These are phyloP conservation scores for Waitea zeae DNA, from an alignment of 1,284 basidiomycete genomes.

Conservation along the genomic window DNA sequence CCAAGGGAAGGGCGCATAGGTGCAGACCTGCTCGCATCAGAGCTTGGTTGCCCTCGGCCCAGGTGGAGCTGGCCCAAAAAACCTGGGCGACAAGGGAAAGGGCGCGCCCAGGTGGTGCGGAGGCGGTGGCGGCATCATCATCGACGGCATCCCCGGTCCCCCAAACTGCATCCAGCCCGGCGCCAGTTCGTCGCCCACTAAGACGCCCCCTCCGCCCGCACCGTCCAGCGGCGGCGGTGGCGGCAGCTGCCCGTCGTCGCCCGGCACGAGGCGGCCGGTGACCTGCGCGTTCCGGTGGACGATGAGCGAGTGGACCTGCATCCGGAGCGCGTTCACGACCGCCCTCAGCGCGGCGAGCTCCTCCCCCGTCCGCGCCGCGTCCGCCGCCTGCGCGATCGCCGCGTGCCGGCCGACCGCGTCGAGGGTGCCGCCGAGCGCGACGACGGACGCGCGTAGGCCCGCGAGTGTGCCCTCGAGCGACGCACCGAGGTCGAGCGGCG, in stretches of 20 bases:
- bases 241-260: neutral
- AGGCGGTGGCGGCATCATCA: too few relatives aligned
- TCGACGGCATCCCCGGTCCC: too few relatives aligned
- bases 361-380: constrained; percentile 55
- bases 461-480: constrained; percentile 41
- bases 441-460: constrained; percentile 41
- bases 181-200: too few relatives aligned
- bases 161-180: too few relatives aligned
- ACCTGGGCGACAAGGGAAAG: too few relatives aligned
- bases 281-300: constrained; percentile 46
- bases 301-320: constrained; percentile 59
- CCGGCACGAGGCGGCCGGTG: constrained; percentile 17
- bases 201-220: too few relatives aligned
- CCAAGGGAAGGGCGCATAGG: too few relatives aligned
- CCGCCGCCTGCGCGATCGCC: constrained; percentile 53
- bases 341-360: constrained; percentile 60
- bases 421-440: constrained; percentile 36
- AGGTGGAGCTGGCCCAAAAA: too few relatives aligned
- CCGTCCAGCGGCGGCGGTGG: neutral
- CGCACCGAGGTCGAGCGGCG: constrained; percentile 41
- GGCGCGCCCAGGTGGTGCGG: too few relatives aligned
- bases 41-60: too few relatives aligned
- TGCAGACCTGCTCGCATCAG: too few relatives aligned
- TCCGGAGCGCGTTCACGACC: constrained; percentile 60
- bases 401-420: constrained; percentile 46